phyloP scores from a whole-genome alignment of 2,329 filamentous ascomycete genomes.

The Exophiala calicioides region DNA sequence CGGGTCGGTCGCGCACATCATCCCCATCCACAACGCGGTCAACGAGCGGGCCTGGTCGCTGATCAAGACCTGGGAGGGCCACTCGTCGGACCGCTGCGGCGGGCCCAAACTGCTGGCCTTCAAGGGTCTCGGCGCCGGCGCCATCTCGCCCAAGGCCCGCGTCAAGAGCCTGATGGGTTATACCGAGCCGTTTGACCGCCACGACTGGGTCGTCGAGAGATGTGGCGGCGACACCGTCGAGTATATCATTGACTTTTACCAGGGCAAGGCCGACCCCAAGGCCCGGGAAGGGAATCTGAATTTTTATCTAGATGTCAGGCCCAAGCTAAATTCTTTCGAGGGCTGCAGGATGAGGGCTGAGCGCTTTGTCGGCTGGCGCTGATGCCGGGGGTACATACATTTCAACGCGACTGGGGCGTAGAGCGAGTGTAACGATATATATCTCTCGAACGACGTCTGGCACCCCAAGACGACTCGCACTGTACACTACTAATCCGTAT shows the following conservation, averaged over 20 bases:
- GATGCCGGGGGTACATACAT: conserved; percentile 12
- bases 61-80: conserved; percentile 82
- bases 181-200: conserved; percentile 85
- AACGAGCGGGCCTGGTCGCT: conserved; percentile 95
- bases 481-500: too few species aligned
- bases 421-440: too few species aligned
- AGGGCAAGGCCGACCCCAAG: conserved; percentile 57
- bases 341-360: conserved; percentile 59
- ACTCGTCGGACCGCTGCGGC: conserved; percentile 51
- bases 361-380: conserved; percentile 37
- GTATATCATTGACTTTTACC: conserved; percentile 98
- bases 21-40: conserved; percentile 96
- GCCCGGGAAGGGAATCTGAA: conserved; percentile 49
- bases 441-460: too few species aligned
- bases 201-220: conserved; percentile 95
- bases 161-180: conserved; percentile 73
- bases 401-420: neutral
- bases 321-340: conserved; percentile 65
- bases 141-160: conserved; percentile 77
- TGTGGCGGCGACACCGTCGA: conserved; percentile 76
- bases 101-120: conserved; percentile 85
- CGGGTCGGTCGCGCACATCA: conserved; percentile 64
- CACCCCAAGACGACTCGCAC: too few species aligned
- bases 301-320: conserved; percentile 66
- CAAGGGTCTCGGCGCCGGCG: conserved; percentile 59